A percentile compares a stretch with the other conserved stretches of the same genome.
Evolutionary conservation across 768 basidiomycete species (phyloP).

Genomic region (Suillus occidentalis): DNA sequence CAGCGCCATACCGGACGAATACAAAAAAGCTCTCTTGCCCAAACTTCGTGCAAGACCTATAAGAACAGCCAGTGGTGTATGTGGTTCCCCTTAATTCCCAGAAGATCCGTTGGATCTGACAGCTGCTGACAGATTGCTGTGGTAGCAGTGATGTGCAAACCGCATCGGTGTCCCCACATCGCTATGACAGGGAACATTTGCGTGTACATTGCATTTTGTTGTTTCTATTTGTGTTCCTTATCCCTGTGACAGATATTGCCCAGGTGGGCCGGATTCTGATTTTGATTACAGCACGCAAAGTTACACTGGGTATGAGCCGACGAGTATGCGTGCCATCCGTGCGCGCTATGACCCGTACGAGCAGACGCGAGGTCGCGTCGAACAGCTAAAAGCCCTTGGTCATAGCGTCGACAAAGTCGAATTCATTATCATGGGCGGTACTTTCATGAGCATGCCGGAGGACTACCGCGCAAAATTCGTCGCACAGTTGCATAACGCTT

Average conservation of each 20-base stretch:
- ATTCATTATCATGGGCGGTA: slow-evolving; percentile 97
- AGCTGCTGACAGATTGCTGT: slow-evolving; percentile 81
- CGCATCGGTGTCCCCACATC: slow-evolving; percentile 98
- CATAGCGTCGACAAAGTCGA: slow-evolving; percentile 97
- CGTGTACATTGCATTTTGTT: slow-evolving; percentile 58
- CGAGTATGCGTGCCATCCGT: slow-evolving; percentile 98
- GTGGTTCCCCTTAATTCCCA: slow-evolving; percentile 27
- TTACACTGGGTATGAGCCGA: slow-evolving; percentile 94
- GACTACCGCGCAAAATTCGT: slow-evolving; percentile 92
- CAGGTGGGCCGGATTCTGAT: slow-evolving; percentile 98
- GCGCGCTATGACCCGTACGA: slow-evolving; percentile 97
- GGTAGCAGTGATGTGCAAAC: slow-evolving; percentile 99
- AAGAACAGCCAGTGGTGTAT: slow-evolving; percentile 92
- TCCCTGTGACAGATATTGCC: slow-evolving; percentile 72
- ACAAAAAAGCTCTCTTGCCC: slow-evolving; percentile 88
- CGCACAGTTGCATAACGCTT: slow-evolving; percentile 94
- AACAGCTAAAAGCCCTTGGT: slow-evolving; percentile 93
- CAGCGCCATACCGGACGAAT: slow-evolving; percentile 96
- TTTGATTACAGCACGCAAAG: slow-evolving; percentile 99
- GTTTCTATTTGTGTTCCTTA: slow-evolving; percentile 6
- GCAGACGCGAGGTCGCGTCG: slow-evolving; percentile 92
- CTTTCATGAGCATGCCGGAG: slow-evolving; percentile 99
- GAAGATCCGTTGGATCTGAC: background rate
- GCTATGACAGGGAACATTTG: slow-evolving; percentile 99
- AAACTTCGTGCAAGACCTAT: slow-evolving; percentile 93